A percentile compares a stretch with the other conserved stretches of the same genome.
Conservation (phyloP, 1,139 yeast species). For the Kodamaea plutei region DNA sequence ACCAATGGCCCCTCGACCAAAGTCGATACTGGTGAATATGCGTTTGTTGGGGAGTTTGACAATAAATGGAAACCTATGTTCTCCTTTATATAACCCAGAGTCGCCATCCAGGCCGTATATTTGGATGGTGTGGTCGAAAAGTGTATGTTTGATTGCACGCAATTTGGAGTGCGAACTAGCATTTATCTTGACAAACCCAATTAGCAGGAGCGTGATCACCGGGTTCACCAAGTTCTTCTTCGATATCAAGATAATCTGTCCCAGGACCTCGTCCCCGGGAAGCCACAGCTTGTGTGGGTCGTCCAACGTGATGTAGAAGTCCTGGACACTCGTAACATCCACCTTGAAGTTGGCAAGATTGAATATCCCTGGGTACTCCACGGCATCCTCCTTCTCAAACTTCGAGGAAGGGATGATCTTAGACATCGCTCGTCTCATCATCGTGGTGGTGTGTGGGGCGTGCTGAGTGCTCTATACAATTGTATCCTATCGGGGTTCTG, state of each 20-base stretch:
- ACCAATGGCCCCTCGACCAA: slow-evolving; percentile 80
- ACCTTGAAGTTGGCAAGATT: slow-evolving; percentile 24
- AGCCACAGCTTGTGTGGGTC: slow-evolving; percentile 68
- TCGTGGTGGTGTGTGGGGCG: slow-evolving; percentile 6
- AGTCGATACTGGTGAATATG: slow-evolving; percentile 70
- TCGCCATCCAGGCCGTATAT: slow-evolving; percentile 53
- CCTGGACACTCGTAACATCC: slow-evolving; percentile 48
- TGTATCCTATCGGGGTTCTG: too few species aligned
- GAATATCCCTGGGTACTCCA: neutral
- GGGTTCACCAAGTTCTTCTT: slow-evolving; percentile 55
- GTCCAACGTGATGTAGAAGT: slow-evolving; percentile 64
- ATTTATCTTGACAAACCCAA: slow-evolving; percentile 56
- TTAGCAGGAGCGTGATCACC: slow-evolving; percentile 47
- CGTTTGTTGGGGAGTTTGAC: slow-evolving; percentile 71
- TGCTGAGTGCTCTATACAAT: too few species aligned
- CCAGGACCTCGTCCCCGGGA: slow-evolving; percentile 68
- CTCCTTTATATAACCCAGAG: slow-evolving; percentile 64
- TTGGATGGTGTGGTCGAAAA: slow-evolving; percentile 62
- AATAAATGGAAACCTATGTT: slow-evolving; percentile 82
- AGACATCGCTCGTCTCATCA: slow-evolving; percentile 43
- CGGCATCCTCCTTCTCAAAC: slow-evolving; percentile 3
- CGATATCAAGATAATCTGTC: slow-evolving; percentile 54
- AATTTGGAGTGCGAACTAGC: slow-evolving; percentile 48
- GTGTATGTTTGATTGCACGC: slow-evolving; percentile 45
- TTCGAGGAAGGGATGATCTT: slow-evolving; percentile 32